Percentiles rank a stretch among this genome's conserved stretches.
phyloP scores from a whole-genome alignment of 208 protist genomes.

The Spongospora subterranea region DNA sequence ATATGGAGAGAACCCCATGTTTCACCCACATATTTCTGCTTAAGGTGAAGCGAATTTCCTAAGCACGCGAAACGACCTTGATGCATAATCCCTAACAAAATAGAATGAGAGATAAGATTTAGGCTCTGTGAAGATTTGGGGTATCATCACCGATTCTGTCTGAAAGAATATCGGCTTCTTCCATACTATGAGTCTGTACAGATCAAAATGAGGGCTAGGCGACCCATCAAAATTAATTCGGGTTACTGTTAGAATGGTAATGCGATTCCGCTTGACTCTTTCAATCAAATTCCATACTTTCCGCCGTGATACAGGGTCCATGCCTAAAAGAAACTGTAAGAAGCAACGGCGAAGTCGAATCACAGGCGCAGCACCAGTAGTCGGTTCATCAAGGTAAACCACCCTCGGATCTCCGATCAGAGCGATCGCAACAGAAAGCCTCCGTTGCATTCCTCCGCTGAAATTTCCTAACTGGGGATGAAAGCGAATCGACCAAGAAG shows the following conservation, averaged over 20 bases:
- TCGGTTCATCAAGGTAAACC: conserved; percentile 34
- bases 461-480: not conserved
- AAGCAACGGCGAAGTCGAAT: not conserved
- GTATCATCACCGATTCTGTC: not conserved
- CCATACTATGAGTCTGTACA: conserved; percentile 21
- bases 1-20: not conserved
- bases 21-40: not conserved
- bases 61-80: not conserved
- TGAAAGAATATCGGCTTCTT: not conserved
- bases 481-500: not conserved
- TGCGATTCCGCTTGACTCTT: not conserved
- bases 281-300: conserved; percentile 37
- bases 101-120: not conserved
- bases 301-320: conserved; percentile 5
- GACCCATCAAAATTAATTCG: not conserved
- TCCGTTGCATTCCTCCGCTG: not conserved
- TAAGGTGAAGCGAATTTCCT: not conserved
- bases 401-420: not conserved
- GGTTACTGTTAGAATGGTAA: conserved; percentile 4
- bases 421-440: conserved; percentile 14
- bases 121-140: not conserved
- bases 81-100: not conserved
- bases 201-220: not conserved
- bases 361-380: not conserved
- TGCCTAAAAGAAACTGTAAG: not conserved